These are phyloP conservation scores for Saccharomyces hybrid DNA, from an alignment of 1,139 yeast genomes.

Conservation along the genomic window DNA sequence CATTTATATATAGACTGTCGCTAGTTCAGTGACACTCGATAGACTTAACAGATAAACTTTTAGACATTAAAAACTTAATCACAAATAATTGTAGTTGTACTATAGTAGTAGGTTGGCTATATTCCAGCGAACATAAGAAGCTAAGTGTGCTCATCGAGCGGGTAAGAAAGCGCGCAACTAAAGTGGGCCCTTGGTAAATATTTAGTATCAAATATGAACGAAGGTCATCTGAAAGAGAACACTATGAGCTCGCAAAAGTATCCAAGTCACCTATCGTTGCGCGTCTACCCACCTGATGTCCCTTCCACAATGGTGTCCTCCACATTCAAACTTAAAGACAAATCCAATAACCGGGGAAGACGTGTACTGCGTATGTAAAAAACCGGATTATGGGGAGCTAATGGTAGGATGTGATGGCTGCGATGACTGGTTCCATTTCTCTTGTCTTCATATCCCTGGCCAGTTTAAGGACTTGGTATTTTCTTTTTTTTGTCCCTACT, in stretches of 20 bases:
- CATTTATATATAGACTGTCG: background rate
- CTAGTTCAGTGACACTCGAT: background rate
- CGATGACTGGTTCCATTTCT: constrained; percentile 91
- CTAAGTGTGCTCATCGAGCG: background rate
- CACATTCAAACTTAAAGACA: constrained; percentile 19
- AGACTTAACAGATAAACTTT: background rate
- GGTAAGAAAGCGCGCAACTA: background rate
- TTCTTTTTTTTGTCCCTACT: constrained; percentile 67
- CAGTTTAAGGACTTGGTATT: constrained; percentile 51
- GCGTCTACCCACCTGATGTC: background rate
- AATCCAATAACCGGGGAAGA: constrained; percentile 43
- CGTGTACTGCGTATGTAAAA: constrained; percentile 70
- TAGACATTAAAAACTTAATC: too few relatives aligned
- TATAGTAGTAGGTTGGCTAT: too few relatives aligned
- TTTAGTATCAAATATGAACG: background rate
- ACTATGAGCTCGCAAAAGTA: too few relatives aligned
- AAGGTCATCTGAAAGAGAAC: background rate
- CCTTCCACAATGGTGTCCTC: constrained; percentile 31
- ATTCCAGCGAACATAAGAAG: too few relatives aligned
- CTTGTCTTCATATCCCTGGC: constrained; percentile 58
- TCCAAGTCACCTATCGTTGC: background rate
- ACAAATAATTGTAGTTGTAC: background rate
- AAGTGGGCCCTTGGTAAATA: background rate
- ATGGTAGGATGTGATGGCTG: constrained; percentile 95
- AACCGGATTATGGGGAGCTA: constrained; percentile 69